These are phyloP conservation scores for Trichothecium sympodiale DNA, from an alignment of 2,329 filamentous ascomycete species.

Conservation along the genomic window DNA sequence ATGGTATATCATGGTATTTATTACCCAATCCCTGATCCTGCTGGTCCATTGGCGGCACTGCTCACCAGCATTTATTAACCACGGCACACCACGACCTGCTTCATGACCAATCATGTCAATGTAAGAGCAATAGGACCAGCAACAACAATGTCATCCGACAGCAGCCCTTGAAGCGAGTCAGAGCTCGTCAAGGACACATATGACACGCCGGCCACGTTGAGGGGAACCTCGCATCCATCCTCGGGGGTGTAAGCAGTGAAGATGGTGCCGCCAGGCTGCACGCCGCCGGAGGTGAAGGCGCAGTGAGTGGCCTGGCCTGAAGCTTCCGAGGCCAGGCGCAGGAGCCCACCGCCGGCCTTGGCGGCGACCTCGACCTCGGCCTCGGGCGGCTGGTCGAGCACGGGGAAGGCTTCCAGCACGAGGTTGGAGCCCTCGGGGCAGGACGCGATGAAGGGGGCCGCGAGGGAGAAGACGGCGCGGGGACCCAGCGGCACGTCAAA, in stretches of 20 bases:
- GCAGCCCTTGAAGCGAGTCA: slow-evolving; percentile 34
- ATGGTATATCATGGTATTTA: no score
- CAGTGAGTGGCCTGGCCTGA: slow-evolving; percentile 45
- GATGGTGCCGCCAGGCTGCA: slow-evolving; percentile 42
- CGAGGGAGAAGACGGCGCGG: slow-evolving; percentile 61
- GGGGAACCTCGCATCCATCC: slow-evolving; percentile 48
- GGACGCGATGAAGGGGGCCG: slow-evolving; percentile 58
- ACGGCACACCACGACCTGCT: not conserved
- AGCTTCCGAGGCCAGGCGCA: slow-evolving; percentile 35
- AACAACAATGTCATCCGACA: slow-evolving; percentile 53
- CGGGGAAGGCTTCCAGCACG: slow-evolving; percentile 52
- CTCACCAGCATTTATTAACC: no score
- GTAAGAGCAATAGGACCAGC: slow-evolving; percentile 52
- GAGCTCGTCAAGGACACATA: slow-evolving; percentile 55
- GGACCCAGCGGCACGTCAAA: slow-evolving; percentile 62
- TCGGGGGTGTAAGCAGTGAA: slow-evolving; percentile 45
- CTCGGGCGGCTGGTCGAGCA: slow-evolving; percentile 34
- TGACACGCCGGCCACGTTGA: slow-evolving; percentile 49
- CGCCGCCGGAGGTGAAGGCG: slow-evolving; percentile 53
- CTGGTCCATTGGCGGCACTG: no score
- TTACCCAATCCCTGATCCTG: no score
- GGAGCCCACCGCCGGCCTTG: slow-evolving; percentile 16
- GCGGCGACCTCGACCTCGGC: slow-evolving; percentile 27
- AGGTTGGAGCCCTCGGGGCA: slow-evolving; percentile 57
- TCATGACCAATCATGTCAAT: slow-evolving; percentile 27